These are phyloP conservation scores for Vigna angularis DNA, from an alignment of 306 rosid species.

Conservation along the genomic window DNA sequence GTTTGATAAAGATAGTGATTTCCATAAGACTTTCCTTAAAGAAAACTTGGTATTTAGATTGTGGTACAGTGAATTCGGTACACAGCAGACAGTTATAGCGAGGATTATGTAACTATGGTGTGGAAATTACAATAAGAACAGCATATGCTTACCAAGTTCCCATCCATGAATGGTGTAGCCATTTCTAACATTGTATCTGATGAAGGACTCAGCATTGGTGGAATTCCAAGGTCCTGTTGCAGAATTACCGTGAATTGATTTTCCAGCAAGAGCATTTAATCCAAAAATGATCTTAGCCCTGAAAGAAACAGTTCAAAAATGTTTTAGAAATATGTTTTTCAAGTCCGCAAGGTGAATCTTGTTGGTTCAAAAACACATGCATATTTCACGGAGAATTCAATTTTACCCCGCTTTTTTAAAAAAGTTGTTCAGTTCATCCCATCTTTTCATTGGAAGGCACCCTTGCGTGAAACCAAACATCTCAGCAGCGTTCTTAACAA, in stretches of 20 bases:
- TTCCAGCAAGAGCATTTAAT: constrained; percentile 82
- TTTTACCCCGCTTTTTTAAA: constrained; percentile 78
- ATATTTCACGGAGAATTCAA: neutral
- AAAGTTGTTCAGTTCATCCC: constrained; percentile 86
- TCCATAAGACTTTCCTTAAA: neutral
- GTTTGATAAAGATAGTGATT: constrained; percentile 28
- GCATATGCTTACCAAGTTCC: constrained; percentile 81
- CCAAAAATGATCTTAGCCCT: constrained; percentile 92
- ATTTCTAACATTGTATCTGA: constrained; percentile 72
- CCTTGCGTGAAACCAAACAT: constrained; percentile 85
- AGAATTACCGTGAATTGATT: constrained; percentile 52
- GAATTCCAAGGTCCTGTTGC: constrained; percentile 81
- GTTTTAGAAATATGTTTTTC: constrained; percentile 1
- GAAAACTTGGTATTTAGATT: neutral
- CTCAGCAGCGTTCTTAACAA: constrained; percentile 53
- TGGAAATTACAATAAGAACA: constrained; percentile 14
- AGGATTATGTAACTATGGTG: neutral
- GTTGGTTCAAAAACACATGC: neutral
- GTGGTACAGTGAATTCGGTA: neutral
- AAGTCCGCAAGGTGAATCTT: constrained; percentile 11
- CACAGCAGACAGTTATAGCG: neutral
- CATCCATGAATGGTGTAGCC: constrained; percentile 77
- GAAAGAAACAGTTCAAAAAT: constrained; percentile 39
- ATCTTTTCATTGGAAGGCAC: constrained; percentile 82
- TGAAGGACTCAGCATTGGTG: constrained; percentile 76